Percentiles rank a stretch among this genome's conserved stretches.
Evolutionary conservation across 495 filamentous ascomycete genomes (phyloP).

Genomic region (Aspergillus biplanus): DNA sequence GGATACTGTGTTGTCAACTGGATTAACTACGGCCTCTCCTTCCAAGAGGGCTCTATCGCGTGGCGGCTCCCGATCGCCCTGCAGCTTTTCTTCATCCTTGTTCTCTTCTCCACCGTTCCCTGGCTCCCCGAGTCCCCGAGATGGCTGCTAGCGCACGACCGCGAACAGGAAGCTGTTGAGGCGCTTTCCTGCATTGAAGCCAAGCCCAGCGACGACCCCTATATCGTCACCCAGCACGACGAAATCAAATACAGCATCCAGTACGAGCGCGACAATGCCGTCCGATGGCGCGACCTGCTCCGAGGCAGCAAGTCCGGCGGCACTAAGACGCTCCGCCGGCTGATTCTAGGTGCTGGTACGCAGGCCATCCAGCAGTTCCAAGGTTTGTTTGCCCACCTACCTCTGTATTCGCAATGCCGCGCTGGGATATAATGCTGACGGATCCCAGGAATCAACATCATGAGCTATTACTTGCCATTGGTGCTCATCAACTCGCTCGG

Average conservation of each 20-base stretch:
- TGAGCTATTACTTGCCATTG: conserved; percentile 33
- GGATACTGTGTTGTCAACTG: conserved; percentile 59
- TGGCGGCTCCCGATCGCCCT: conserved; percentile 59
- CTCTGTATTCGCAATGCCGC: neutral
- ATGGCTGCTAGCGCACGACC: conserved; percentile 46
- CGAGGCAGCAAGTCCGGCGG: conserved; percentile 31
- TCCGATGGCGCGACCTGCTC: conserved; percentile 45
- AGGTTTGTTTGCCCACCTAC: neutral
- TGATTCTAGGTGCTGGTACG: conserved; percentile 46
- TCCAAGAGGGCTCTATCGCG: conserved; percentile 43
- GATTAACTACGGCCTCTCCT: conserved; percentile 61
- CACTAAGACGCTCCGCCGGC: conserved; percentile 42
- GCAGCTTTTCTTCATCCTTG: conserved; percentile 56
- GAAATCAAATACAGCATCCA: conserved; percentile 46
- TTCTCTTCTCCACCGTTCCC: conserved; percentile 51
- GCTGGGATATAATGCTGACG: neutral
- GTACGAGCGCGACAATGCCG: conserved; percentile 45
- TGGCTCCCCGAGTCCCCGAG: conserved; percentile 60
- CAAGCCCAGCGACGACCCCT: conserved; percentile 42
- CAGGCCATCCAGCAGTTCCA: conserved; percentile 52
- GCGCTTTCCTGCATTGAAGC: conserved; percentile 50
- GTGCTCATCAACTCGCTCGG: conserved; percentile 38
- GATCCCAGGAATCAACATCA: conserved; percentile 34
- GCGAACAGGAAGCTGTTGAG: conserved; percentile 41
- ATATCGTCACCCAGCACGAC: conserved; percentile 39